These are phyloP conservation scores for Diaporthe batatas DNA, from an alignment of 2,329 filamentous ascomycete species.

Conservation along the genomic window DNA sequence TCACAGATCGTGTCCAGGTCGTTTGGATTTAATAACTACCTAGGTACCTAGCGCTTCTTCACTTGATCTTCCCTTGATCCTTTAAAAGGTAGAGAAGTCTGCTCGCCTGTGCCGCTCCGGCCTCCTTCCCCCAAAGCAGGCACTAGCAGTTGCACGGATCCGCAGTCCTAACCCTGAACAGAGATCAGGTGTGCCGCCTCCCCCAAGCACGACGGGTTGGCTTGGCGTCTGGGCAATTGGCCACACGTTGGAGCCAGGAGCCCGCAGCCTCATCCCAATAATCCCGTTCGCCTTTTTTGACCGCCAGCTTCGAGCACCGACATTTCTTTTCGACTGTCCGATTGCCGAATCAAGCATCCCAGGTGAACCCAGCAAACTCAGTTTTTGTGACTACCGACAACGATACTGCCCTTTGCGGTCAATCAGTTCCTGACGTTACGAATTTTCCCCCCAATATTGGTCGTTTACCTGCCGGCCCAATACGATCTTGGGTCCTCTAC, in stretches of 20 bases:
- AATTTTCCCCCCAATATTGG: conserved; percentile 9
- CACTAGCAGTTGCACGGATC: background rate
- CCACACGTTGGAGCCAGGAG: conserved; percentile 18
- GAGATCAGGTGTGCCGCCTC: background rate
- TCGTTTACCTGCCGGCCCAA: background rate
- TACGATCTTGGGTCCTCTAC: conserved; percentile 22
- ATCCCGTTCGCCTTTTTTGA: conserved; percentile 13
- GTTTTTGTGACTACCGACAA: conserved; percentile 26
- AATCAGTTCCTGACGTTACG: background rate
- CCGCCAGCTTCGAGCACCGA: conserved; percentile 29
- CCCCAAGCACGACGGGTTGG: background rate
- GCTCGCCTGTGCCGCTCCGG: background rate
- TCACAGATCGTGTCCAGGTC: background rate
- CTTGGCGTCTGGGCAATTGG: background rate
- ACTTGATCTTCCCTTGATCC: background rate
- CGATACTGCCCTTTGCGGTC: background rate
- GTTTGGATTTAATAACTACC: background rate
- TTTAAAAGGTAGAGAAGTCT: background rate
- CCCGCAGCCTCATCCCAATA: conserved; percentile 36
- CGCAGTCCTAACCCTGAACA: conserved; percentile 19
- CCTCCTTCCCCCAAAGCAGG: background rate
- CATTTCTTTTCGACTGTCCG: background rate
- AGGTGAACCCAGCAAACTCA: background rate
- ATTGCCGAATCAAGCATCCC: conserved; percentile 31
- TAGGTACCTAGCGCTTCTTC: background rate